Conservation (phyloP, 352 stramenopile genomes). For the Pythium graminicola region DNA sequence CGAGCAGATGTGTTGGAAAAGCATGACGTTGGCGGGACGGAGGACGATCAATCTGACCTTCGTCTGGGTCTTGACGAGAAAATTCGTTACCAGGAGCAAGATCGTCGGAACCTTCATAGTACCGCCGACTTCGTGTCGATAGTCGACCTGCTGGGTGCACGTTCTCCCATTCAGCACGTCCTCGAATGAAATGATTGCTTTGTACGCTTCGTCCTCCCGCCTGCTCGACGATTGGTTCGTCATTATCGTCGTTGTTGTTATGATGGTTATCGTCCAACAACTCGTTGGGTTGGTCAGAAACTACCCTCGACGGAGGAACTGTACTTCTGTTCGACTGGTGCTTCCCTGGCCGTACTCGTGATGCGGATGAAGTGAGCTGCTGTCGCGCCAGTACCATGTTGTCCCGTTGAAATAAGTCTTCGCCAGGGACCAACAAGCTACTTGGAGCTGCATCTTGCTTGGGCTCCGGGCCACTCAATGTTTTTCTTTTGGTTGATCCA, state of each 20-base stretch:
- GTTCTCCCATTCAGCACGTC: slow-evolving; percentile 7
- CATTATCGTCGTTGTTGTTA: slow-evolving; percentile 20
- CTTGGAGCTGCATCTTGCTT: neutral
- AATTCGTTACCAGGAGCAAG: neutral
- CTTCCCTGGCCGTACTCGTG: slow-evolving; percentile 38
- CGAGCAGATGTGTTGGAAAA: slow-evolving; percentile 72
- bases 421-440: neutral
- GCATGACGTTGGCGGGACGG: slow-evolving; percentile 68
- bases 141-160: slow-evolving; percentile 12
- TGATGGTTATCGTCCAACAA: neutral
- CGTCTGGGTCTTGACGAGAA: neutral
- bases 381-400: slow-evolving; percentile 10
- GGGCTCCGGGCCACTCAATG: too few relatives aligned
- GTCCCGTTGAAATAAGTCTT: slow-evolving; percentile 14
- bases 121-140: slow-evolving; percentile 13
- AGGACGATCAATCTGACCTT: slow-evolving; percentile 32
- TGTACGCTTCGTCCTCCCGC: neutral
- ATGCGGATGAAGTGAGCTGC: slow-evolving; percentile 41
- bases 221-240: slow-evolving; percentile 21
- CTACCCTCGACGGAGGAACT: too few relatives aligned
- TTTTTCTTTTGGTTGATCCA: slow-evolving; percentile 5
- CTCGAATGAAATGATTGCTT: neutral
- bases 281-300: neutral
- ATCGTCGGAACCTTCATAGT: slow-evolving; percentile 2
- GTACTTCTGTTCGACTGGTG: too few relatives aligned